Evolutionary conservation across 2,329 filamentous ascomycete species (phyloP).

Genomic region (Cadophora sp.): DNA sequence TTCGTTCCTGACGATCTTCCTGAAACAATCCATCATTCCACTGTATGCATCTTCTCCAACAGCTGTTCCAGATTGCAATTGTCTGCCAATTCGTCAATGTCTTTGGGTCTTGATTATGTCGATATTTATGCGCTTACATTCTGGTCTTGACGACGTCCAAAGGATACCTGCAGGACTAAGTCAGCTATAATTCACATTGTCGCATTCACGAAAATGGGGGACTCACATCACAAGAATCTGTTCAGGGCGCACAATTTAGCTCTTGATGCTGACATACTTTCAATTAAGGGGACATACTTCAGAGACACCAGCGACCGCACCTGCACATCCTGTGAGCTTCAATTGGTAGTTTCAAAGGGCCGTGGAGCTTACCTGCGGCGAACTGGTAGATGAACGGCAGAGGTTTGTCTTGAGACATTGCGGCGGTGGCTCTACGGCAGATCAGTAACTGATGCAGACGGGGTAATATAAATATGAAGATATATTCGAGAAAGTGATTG

Average conservation of each 20-base stretch:
- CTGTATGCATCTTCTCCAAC: slow-evolving; percentile 85
- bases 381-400: slow-evolving; percentile 96
- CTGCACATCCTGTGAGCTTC: slow-evolving; percentile 51
- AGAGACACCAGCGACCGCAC: slow-evolving; percentile 95
- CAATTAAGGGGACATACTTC: slow-evolving; percentile 69
- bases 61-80: slow-evolving; percentile 80
- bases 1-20: slow-evolving; percentile 95
- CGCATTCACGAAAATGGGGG: slow-evolving; percentile 27
- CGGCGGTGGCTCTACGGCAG: slow-evolving; percentile 44
- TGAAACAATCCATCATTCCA: slow-evolving; percentile 98
- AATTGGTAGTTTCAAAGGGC: slow-evolving; percentile 37
- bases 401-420: slow-evolving; percentile 74
- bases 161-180: slow-evolving; percentile 76
- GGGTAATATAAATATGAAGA: background rate
- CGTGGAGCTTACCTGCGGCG: slow-evolving; percentile 73
- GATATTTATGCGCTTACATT: slow-evolving; percentile 68
- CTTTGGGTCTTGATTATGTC: background rate
- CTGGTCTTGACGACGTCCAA: slow-evolving; percentile 98
- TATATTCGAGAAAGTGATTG: background rate
- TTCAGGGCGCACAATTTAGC: slow-evolving; percentile 34
- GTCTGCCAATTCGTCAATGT: slow-evolving; percentile 58
- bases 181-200: slow-evolving; percentile 27
- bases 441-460: background rate
- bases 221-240: slow-evolving; percentile 88
- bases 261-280: slow-evolving; percentile 4